Conservation (phyloP, 306 rosid species). For the Sicyos edulis region DNA sequence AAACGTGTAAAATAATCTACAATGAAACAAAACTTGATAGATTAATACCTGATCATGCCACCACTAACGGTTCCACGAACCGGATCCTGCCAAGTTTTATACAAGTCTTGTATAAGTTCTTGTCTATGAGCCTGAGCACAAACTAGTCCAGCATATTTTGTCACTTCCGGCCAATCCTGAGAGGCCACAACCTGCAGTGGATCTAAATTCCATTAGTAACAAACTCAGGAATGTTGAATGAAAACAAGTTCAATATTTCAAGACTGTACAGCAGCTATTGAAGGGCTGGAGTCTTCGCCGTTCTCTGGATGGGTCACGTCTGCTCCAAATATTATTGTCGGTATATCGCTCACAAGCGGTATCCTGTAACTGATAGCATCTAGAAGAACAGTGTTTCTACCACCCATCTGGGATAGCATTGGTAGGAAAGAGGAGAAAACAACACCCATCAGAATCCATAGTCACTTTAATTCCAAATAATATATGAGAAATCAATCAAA, state of each 20-base stretch:
- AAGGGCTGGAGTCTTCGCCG: slow-evolving; percentile 90
- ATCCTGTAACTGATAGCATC: slow-evolving; percentile 92
- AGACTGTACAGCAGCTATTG: slow-evolving; percentile 74
- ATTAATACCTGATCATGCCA: slow-evolving; percentile 75
- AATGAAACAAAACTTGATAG: background rate
- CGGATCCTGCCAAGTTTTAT: slow-evolving; percentile 92
- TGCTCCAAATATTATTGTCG: slow-evolving; percentile 90
- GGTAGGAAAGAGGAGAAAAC: background rate
- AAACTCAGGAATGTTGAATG: slow-evolving; percentile 11
- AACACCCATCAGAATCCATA: slow-evolving; percentile 1
- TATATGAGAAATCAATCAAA: no score
- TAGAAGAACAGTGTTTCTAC: slow-evolving; percentile 88
- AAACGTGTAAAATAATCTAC: background rate
- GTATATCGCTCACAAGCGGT: slow-evolving; percentile 86
- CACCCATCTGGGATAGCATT: slow-evolving; percentile 73
- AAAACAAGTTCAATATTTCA: background rate
- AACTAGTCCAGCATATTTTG: slow-evolving; percentile 85
- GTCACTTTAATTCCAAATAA: background rate
- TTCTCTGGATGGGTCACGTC: slow-evolving; percentile 95
- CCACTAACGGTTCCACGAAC: slow-evolving; percentile 81
- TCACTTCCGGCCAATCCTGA: slow-evolving; percentile 96
- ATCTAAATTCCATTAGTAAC: slow-evolving; percentile 28
- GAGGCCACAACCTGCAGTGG: slow-evolving; percentile 82
- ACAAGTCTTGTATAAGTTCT: slow-evolving; percentile 85
- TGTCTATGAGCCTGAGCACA: slow-evolving; percentile 96